Base-by-base conservation (phyloP, 163 green algal genomes). In the Smithsoniella earleae region DNA sequence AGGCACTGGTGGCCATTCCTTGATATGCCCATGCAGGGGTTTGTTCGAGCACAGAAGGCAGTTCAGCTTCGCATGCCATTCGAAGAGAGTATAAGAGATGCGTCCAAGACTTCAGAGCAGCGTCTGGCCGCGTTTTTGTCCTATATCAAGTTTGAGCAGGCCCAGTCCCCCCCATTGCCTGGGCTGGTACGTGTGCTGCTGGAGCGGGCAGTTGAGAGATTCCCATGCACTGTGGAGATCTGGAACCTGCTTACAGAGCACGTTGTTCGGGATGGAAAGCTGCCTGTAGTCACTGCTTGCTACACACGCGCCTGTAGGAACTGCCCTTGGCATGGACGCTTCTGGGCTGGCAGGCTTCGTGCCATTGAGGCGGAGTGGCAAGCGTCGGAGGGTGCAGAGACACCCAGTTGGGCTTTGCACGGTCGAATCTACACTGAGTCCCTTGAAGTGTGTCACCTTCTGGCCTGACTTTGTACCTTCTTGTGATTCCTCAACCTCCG, bases 61-160 rank as follows among this genome's bases (percentile, higher is more conserved):
- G 33, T 78, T 4, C 27, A 66, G 25, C 40, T 80, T 30, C 65
- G 75, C 27, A 65, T 49, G 34, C 34, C 27, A 6, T 81, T 79
- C 62, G 78, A 81, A 16, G 40, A 74, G 3, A 18, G 3, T 18
- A 20, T 78, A 18, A 18, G 30, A 2, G 58, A 86, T 66, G 73
- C 85, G 36, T 2, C 20, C 27, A 77, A 82, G 49, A 79, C 80
- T 16, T 76, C 74, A 3, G 64, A 81, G 44, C 72, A 79, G 1
- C 78, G 91, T 73, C 85, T 96, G 75, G 85, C 84, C 3, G 82
- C 82, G 25, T 95, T 86, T 80, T 69, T 93, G 75, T 77, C 83
- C 0, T 96, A 95, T 79, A 84, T 96, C 36, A 82, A 87, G 36
- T 78, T 92, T 62, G 90, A 96, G 82, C 80, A 89, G 79, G 74